Evolutionary conservation across 2,329 filamentous ascomycete genomes (phyloP), one percentile per base, ranked within the genome.

Genomic region (Byssochlamys sp.): DNA sequence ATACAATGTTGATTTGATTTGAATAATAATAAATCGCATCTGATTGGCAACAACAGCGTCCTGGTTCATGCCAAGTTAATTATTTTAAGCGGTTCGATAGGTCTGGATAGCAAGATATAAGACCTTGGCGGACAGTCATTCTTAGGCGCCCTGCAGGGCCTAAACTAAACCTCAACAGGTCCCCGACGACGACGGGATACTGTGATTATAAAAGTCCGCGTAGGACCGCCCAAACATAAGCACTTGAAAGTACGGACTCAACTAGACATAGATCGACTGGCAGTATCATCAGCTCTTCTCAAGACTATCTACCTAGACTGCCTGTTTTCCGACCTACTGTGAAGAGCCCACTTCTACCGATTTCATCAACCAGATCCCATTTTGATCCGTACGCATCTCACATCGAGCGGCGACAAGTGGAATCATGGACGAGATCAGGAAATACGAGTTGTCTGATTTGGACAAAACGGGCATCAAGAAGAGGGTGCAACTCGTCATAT

Each of bases 401-500:
- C 5, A 11, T 35, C 11, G 33, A 35, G 3, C 9, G 10, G 12
- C 33, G 33, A 35, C 11, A 39, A 39, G 3, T 6, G 35, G 12
- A 39, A 11, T n/a, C 35, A 39, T 39, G 35, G 35, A 39, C 12
- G 35, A 39, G 11, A 39, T 14, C 3, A 39, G 14, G 14, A 39
- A 14, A 19, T 62, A 65, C 55, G 60, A 66, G 49, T 55, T 67
- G 35, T 66, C 65, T 12, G 63, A 66, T 26, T 19, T 65, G 10
- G 65, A 67, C 55, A 66, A 61, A 55, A 51, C 57, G 19, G 63
- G 58, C 4, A 55, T 63, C n/a, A 45, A 51, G n/a, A 66, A 59
- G 51, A 60, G 25, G 25, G 65, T 66, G 54, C 62, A 61, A 54
- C 55, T 59, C 12, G 58, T 62, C 50, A 33, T 66, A 5, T 59